phyloP scores from a whole-genome alignment of 768 basidiomycete species.

The Nidularia sp. region DNA sequence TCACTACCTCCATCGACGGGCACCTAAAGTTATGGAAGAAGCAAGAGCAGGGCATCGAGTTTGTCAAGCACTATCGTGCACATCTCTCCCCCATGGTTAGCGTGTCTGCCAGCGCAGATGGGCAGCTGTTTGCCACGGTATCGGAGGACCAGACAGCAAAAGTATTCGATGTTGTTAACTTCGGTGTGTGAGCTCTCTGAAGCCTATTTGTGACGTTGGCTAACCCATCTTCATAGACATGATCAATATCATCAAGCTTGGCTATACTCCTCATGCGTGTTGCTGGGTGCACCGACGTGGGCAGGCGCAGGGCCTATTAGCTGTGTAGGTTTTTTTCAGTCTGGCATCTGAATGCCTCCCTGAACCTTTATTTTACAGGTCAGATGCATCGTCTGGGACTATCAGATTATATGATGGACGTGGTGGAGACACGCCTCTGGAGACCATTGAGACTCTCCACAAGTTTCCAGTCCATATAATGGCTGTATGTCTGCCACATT shows the following conservation, averaged over 20 bases:
- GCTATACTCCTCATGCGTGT: slow-evolving; percentile 80
- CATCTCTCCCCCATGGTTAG: slow-evolving; percentile 76
- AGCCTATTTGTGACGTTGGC: background rate
- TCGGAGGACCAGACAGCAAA: slow-evolving; percentile 91
- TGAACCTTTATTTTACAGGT: slow-evolving; percentile 37
- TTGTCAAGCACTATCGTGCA: slow-evolving; percentile 96
- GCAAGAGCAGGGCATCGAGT: slow-evolving; percentile 92
- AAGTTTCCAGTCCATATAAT: slow-evolving; percentile 89
- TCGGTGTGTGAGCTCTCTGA: slow-evolving; percentile 57
- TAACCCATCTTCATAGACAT: slow-evolving; percentile 58
- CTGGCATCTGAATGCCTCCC: background rate
- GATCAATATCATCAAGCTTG: slow-evolving; percentile 96
- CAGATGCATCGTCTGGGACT: slow-evolving; percentile 68
- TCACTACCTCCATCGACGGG: slow-evolving; percentile 94
- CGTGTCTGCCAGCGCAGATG: slow-evolving; percentile 87
- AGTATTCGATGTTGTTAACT: slow-evolving; percentile 97
- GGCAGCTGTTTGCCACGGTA: slow-evolving; percentile 86
- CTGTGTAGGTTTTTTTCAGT: slow-evolving; percentile 56
- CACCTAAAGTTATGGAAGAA: slow-evolving; percentile 99
- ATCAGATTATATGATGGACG: slow-evolving; percentile 93
- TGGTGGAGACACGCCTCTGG: slow-evolving; percentile 74
- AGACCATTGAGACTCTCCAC: slow-evolving; percentile 76
- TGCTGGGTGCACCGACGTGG: slow-evolving; percentile 94
- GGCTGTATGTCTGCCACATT: slow-evolving; percentile 49
- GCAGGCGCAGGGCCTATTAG: slow-evolving; percentile 82